Conservation (phyloP, 2,329 filamentous ascomycete species). For the Incumbomyces lentus region DNA sequence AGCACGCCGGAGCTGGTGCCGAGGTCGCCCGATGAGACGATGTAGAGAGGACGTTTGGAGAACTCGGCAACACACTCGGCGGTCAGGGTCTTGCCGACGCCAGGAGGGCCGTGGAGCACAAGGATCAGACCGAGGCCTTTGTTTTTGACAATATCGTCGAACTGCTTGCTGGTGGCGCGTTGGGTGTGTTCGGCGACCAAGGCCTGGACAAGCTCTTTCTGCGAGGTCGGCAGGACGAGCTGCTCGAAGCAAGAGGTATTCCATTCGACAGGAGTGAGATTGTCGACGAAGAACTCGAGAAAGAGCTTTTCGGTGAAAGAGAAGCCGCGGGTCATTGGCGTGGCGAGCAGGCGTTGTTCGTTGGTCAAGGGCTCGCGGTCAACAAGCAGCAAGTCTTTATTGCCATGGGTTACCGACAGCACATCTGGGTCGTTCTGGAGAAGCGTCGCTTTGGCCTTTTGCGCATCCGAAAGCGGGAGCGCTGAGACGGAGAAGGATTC, state of each 20-base stretch:
- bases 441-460: slow-evolving; percentile 17
- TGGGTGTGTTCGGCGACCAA: slow-evolving; percentile 78
- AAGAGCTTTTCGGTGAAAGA: slow-evolving; percentile 81
- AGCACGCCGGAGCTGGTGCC: slow-evolving; percentile 65
- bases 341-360: slow-evolving; percentile 74
- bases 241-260: slow-evolving; percentile 74
- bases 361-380: slow-evolving; percentile 58
- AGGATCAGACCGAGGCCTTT: slow-evolving; percentile 78
- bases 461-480: slow-evolving; percentile 22
- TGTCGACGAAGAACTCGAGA: slow-evolving; percentile 76
- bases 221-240: slow-evolving; percentile 57
- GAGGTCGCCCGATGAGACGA: slow-evolving; percentile 71
- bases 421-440: slow-evolving; percentile 28
- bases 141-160: slow-evolving; percentile 72
- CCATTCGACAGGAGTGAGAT: slow-evolving; percentile 71
- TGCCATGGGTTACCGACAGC: slow-evolving; percentile 46
- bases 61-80: slow-evolving; percentile 79
- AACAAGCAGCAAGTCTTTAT: slow-evolving; percentile 42
- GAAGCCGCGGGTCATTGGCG: slow-evolving; percentile 76
- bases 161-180: slow-evolving; percentile 54
- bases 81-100: slow-evolving; percentile 80
- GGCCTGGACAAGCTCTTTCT: slow-evolving; percentile 63
- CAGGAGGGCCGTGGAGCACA: slow-evolving; percentile 74
- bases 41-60: slow-evolving; percentile 70
- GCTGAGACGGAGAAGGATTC: slow-evolving; percentile 1